phyloP scores from a whole-genome alignment of 1,284 basidiomycete genomes.

The Vanrija pseudolonga region DNA sequence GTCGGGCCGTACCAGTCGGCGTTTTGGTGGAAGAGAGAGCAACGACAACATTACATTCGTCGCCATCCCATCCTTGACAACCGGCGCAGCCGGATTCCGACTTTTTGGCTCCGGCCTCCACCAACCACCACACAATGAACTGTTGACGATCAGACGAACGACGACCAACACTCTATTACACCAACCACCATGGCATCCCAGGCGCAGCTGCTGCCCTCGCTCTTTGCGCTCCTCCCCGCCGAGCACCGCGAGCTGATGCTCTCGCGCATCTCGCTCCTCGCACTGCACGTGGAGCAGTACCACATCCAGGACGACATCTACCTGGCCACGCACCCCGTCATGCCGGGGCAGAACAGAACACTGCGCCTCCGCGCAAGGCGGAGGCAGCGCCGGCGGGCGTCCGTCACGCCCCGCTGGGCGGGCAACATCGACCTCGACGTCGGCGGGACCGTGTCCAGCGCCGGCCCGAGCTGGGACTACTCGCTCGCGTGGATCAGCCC shows the following conservation, averaged over 20 bases:
- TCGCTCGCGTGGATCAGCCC: conserved; percentile 29
- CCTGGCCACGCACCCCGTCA: conserved; percentile 26
- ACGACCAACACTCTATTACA: neutral
- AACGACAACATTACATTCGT: neutral
- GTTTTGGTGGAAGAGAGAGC: neutral
- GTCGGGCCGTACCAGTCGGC: neutral
- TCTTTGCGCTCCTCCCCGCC: conserved; percentile 35
- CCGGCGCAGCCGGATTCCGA: too few relatives aligned
- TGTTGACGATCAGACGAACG: neutral
- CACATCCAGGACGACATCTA: conserved; percentile 32
- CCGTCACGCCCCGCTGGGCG: neutral
- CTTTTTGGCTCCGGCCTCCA: conserved; percentile 1
- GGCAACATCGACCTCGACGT: neutral
- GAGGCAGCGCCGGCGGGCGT: neutral
- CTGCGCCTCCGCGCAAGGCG: conserved; percentile 18
- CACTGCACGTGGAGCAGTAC: conserved; percentile 27
- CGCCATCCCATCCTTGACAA: neutral
- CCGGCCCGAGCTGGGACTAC: conserved; percentile 11
- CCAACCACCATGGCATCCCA: conserved; percentile 12
- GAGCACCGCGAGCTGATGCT: conserved; percentile 21
- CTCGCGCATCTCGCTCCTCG: conserved; percentile 31
- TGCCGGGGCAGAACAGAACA: conserved; percentile 28
- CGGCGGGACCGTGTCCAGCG: too few relatives aligned
- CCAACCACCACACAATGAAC: neutral
- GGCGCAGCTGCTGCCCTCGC: conserved; percentile 30